These are phyloP conservation scores for Scleroderma citrinum DNA, from an alignment of 768 basidiomycete species.

Conservation along the genomic window DNA sequence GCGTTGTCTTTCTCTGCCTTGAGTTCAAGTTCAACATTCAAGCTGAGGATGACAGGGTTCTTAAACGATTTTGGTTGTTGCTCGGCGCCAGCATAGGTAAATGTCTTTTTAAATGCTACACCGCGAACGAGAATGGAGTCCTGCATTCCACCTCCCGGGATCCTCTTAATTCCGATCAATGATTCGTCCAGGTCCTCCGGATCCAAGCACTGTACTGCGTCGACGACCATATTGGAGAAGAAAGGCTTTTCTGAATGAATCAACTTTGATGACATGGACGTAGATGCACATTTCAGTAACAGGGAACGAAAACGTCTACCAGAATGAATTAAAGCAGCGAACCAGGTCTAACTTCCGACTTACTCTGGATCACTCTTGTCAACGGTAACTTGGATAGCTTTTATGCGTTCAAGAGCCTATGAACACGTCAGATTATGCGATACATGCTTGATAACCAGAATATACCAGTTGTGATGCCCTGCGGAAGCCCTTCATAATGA, in stretches of 20 bases:
- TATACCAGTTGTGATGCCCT: conserved; percentile 81
- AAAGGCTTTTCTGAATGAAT: conserved; percentile 99
- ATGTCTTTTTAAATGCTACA: conserved; percentile 99
- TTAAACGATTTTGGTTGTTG: conserved; percentile 94
- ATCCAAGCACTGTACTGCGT: conserved; percentile 90
- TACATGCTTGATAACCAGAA: conserved; percentile 7
- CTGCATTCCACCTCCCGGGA: conserved; percentile 96
- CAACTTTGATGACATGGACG: conserved; percentile 99
- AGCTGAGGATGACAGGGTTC: conserved; percentile 83
- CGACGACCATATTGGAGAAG: conserved; percentile 98
- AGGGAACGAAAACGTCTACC: conserved; percentile 89
- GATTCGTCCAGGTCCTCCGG: conserved; percentile 92
- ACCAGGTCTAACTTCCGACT: conserved; percentile 24
- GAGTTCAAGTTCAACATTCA: conserved; percentile 97
- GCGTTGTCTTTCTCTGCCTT: conserved; percentile 99
- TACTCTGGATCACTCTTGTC: conserved; percentile 90
- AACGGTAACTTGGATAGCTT: conserved; percentile 83
- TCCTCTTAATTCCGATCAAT: conserved; percentile 95
- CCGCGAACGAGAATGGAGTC: conserved; percentile 87
- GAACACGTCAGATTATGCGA: conserved; percentile 6
- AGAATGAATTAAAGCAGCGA: conserved; percentile 6
- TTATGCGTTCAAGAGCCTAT: conserved; percentile 81
- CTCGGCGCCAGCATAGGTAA: conserved; percentile 98
- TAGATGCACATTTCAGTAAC: conserved; percentile 92
- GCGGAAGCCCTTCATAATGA: conserved; percentile 95